A percentile compares a stretch with the other conserved stretches of the same genome.
phyloP scores from a whole-genome alignment of 768 basidiomycete species.

The Tricholoma sp. region DNA sequence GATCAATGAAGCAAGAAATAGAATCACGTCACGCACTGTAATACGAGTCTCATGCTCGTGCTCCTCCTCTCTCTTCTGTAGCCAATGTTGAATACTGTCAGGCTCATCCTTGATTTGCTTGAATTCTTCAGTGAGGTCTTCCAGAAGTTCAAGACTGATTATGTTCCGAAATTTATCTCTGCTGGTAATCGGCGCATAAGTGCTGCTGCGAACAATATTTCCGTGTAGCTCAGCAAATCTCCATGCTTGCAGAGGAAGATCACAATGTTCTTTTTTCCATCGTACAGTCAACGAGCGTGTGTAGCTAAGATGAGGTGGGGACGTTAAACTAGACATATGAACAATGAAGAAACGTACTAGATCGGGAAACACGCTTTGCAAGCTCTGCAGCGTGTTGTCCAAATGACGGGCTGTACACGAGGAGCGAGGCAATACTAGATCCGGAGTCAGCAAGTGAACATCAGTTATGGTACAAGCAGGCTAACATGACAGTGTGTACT shows the following conservation, averaged over 20 bases:
- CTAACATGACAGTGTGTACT: conserved; percentile 3
- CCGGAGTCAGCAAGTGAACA: neutral
- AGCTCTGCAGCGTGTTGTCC: conserved; percentile 15
- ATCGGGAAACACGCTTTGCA: conserved; percentile 16
- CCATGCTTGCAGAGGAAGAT: conserved; percentile 13
- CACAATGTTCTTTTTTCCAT: conserved; percentile 1
- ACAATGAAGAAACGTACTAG: conserved; percentile 9
- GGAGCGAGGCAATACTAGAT: conserved; percentile 15
- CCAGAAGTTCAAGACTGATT: conserved; percentile 11
- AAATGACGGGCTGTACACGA: conserved; percentile 14
- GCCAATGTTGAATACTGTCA: conserved; percentile 20
- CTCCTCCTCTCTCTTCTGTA: conserved; percentile 24
- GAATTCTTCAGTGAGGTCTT: conserved; percentile 20
- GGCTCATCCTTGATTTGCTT: conserved; percentile 15
- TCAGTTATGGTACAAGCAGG: neutral
- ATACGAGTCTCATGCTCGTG: conserved; percentile 22
- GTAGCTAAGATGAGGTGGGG: conserved; percentile 10
- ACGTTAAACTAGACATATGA: neutral
- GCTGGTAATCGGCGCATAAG: conserved; percentile 17
- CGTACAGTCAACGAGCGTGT: conserved; percentile 10
- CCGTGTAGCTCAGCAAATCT: conserved; percentile 13
- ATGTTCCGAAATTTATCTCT: conserved; percentile 15
- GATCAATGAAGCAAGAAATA: neutral
- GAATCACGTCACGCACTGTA: conserved; percentile 15
- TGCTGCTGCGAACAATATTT: conserved; percentile 13